Percentiles rank a stretch among this genome's conserved stretches.
phyloP scores from a whole-genome alignment of 768 basidiomycete species.

The Boletales sp. region DNA sequence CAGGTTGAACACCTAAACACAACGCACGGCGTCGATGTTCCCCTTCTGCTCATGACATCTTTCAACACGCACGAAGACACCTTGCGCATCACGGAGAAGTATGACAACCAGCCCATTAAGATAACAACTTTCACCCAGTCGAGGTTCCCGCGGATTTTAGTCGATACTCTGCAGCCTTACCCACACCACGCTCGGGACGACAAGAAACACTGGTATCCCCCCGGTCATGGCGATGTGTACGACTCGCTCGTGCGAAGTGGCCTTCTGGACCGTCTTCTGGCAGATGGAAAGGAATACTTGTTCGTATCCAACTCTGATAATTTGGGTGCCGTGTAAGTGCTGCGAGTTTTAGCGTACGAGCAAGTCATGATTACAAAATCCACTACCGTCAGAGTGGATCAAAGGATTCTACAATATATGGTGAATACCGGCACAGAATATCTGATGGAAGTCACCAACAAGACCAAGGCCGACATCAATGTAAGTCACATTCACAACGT shows the following conservation, averaged over 20 bases:
- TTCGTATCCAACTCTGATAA: conserved; percentile 99
- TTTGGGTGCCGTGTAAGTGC: conserved; percentile 78
- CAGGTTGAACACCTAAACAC: conserved; percentile 97
- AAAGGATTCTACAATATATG: conserved; percentile 84
- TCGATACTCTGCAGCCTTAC: conserved; percentile 83
- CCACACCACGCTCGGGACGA: conserved; percentile 76
- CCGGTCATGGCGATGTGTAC: conserved; percentile 96
- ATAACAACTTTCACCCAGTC: conserved; percentile 94
- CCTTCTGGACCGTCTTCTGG: conserved; percentile 82
- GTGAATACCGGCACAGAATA: conserved; percentile 78
- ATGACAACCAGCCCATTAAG: conserved; percentile 90
- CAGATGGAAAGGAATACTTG: conserved; percentile 94
- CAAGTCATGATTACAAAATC: conserved; percentile 2
- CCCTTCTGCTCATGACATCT: conserved; percentile 98
- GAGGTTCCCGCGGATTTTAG: conserved; percentile 88
- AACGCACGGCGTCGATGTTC: conserved; percentile 79
- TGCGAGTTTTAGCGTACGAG: conserved; percentile 1
- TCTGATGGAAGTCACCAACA: conserved; percentile 94
- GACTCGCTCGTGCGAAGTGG: conserved; percentile 89
- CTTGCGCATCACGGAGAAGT: conserved; percentile 94
- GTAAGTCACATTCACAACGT: conserved; percentile 15
- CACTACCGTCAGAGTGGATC: conserved; percentile 56
- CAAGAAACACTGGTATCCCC: conserved; percentile 94
- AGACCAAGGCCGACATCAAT: conserved; percentile 85
- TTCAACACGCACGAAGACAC: conserved; percentile 99